Evolutionary conservation across 2,329 filamentous ascomycete species (phyloP).

Genomic region (Scedosporium minutisporum): DNA sequence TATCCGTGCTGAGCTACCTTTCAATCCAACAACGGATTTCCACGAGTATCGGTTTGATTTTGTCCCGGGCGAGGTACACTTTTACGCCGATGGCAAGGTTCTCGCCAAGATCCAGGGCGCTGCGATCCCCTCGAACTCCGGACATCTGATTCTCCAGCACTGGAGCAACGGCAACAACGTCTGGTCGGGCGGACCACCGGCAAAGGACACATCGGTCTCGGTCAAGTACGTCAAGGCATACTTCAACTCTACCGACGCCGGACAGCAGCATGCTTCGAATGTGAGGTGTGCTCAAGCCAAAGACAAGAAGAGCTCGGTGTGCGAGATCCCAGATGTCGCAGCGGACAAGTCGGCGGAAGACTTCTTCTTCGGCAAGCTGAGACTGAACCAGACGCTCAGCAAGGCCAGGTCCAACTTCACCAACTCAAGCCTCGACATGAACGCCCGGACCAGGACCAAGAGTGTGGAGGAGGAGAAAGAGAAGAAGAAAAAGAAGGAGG

Average conservation of each 20-base stretch:
- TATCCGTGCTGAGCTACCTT: constrained; percentile 47
- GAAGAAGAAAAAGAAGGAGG: neutral
- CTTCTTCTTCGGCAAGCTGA: constrained; percentile 40
- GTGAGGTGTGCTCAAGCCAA: constrained; percentile 26
- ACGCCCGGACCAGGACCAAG: neutral
- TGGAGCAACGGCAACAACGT: constrained; percentile 66
- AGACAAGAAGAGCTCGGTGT: constrained; percentile 28
- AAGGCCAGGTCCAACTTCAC: constrained; percentile 34
- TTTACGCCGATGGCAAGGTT: constrained; percentile 55
- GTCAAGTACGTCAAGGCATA: constrained; percentile 68
- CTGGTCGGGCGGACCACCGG: constrained; percentile 65
- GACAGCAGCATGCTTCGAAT: constrained; percentile 28
- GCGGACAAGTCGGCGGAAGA: constrained; percentile 19
- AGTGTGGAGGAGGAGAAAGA: neutral
- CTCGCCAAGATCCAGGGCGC: constrained; percentile 47
- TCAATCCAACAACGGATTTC: constrained; percentile 54
- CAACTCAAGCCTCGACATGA: neutral
- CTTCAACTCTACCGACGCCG: constrained; percentile 57
- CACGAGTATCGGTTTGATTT: constrained; percentile 80
- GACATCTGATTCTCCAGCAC: constrained; percentile 62
- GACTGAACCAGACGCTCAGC: constrained; percentile 18
- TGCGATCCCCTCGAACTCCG: constrained; percentile 49
- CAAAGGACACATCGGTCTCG: constrained; percentile 48
- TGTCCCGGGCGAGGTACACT: constrained; percentile 49
- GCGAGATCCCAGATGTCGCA: constrained; percentile 38